These are phyloP conservation scores for Tuber melanosporum DNA, from an alignment of 495 filamentous ascomycete genomes.

Conservation along the genomic window DNA sequence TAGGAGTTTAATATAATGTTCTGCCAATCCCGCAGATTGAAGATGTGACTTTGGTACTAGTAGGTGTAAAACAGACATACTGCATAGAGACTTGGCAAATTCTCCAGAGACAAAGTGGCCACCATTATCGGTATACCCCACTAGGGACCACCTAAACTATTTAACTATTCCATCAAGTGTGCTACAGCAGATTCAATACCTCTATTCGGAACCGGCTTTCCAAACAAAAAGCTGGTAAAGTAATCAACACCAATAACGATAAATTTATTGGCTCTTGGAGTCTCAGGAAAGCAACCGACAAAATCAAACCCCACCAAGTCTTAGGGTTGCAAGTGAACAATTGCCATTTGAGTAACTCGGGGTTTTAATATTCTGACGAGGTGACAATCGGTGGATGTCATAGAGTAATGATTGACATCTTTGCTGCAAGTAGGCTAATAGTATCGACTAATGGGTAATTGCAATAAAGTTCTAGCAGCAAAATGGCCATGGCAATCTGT, in stretches of 20 bases:
- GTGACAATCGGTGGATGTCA: too few species aligned
- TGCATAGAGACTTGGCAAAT: not conserved
- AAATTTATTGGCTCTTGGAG: not conserved
- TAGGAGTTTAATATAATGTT: not conserved
- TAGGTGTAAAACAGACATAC: not conserved
- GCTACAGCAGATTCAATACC: not conserved
- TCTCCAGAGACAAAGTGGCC: too few species aligned
- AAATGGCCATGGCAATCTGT: too few species aligned
- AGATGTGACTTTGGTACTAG: not conserved
- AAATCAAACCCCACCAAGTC: too few species aligned
- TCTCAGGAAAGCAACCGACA: not conserved
- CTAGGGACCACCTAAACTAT: slow-evolving; percentile 1
- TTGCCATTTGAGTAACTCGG: too few species aligned
- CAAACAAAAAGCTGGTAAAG: not conserved
- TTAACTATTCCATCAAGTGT: not conserved
- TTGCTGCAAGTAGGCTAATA: too few species aligned
- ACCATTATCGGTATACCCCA: not conserved
- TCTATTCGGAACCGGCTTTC: not conserved
- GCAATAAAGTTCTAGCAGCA: too few species aligned
- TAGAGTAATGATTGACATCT: too few species aligned
- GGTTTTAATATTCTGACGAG: too few species aligned
- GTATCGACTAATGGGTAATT: too few species aligned
- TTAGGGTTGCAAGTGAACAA: too few species aligned
- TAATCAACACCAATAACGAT: not conserved
- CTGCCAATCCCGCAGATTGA: not conserved